Conservation (phyloP, 2,329 filamentous ascomycete species). For the Hawksworthiomyces lignivorus region DNA sequence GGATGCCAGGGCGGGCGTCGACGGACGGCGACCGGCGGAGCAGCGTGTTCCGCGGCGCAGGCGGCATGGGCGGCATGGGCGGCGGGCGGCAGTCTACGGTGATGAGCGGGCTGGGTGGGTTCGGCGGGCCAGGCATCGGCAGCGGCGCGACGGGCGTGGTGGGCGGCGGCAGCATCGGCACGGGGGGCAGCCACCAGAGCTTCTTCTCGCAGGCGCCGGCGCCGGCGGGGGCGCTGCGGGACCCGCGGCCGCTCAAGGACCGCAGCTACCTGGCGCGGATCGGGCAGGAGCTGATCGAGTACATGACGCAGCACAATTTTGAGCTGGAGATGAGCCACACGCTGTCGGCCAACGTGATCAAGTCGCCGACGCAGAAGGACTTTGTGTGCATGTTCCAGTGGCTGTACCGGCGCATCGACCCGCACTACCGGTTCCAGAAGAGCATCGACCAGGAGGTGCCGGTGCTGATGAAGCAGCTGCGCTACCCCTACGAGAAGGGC, state of each 20-base stretch:
- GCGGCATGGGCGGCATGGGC: no score
- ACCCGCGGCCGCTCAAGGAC: conserved; percentile 81
- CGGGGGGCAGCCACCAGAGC: conserved; percentile 67
- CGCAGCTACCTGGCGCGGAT: conserved; percentile 72
- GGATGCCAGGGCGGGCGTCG: conserved; percentile 36
- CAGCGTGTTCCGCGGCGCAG: conserved; percentile 67
- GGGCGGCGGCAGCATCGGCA: not conserved
- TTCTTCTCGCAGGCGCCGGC: conserved; percentile 88
- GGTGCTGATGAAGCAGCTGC: conserved; percentile 81
- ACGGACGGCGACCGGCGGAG: conserved; percentile 60
- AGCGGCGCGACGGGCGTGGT: conserved; percentile 29
- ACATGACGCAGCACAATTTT: conserved; percentile 87
- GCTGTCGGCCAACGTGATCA: conserved; percentile 82
- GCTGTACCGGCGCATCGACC: conserved; percentile 93
- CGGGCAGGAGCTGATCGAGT: conserved; percentile 84
- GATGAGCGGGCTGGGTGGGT: conserved; percentile 61
- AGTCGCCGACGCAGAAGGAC: conserved; percentile 94
- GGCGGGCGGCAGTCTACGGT: conserved; percentile 58
- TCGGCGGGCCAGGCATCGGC: conserved; percentile 35
- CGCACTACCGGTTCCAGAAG: conserved; percentile 86
- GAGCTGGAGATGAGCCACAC: conserved; percentile 97
- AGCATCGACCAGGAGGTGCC: conserved; percentile 94
- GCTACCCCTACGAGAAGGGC: conserved; percentile 90
- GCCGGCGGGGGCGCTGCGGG: conserved; percentile 72
- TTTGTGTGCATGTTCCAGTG: conserved; percentile 98